Base-by-base conservation (phyloP, 2,329 filamentous ascomycete species). In the Penicillium sp. region DNA sequence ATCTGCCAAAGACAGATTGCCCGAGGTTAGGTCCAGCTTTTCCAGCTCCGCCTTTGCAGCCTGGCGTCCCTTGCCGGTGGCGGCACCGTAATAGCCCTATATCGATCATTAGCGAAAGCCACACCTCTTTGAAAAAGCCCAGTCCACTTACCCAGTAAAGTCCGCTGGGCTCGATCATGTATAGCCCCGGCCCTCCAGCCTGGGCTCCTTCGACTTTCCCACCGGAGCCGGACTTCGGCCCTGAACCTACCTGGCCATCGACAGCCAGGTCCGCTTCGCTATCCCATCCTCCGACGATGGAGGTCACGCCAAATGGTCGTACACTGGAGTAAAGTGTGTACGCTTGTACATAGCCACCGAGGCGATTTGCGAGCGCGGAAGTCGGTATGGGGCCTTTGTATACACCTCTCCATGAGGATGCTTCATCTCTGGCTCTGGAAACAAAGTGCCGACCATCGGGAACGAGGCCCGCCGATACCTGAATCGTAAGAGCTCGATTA, bases 131-230 rank as follows among this genome's bases (percentile, higher is more conserved):
- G 1, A 9, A 24, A 18, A 2, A 2, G 13, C 6, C 2, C 1
- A 27, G 16, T 8, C 35, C 38, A 60, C 76, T 47, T 78, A 85
- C 82, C 94, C 94, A 99, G 81, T 96, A 97, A 62, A 92, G 77
- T 50, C 94, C 94, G 68, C 91, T 96, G 38, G 94, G 94, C 79
- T 99, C 94, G 64, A 99, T 92, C 94, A 99, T 99, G 82, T 96
- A 99, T 56, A 99, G 83, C 57, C 86, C 92, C 20, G 94, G 94
- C 1, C 92, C 94, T 63, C 94, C 94, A 70, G 91, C 85, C 72
- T 84, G 88, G 67, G 85, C 86, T 66, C 84, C 84, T 54, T 84
- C 75, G 39, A 86, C 81, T 77, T 94, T 95, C 68, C 92, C 92
- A 58, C 92, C 92, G 22, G 90, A 85, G 52, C 92, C 92, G 51